Conservation (phyloP, 768 basidiomycete species). For the Roridomyces roridus region DNA sequence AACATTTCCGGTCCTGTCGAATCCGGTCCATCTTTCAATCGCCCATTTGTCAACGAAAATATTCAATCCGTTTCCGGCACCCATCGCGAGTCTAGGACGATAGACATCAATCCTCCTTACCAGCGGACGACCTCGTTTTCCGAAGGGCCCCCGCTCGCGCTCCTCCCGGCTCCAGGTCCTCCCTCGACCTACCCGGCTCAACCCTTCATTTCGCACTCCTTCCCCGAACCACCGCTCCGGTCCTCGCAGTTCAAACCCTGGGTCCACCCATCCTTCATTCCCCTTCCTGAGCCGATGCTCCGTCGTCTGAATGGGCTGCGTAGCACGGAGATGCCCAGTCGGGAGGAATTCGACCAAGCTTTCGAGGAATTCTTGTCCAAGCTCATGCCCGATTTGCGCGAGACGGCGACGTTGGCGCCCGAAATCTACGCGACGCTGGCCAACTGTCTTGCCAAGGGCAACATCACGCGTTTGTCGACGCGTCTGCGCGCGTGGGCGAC, state of each 20-base stretch:
- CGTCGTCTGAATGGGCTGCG: constrained; percentile 60
- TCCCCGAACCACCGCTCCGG: constrained; percentile 40
- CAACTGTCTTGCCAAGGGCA: constrained; percentile 51
- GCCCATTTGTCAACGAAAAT: constrained; percentile 20
- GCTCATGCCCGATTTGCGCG: constrained; percentile 60
- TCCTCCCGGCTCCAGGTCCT: constrained; percentile 30
- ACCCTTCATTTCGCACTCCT: constrained; percentile 53
- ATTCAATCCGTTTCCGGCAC: neutral
- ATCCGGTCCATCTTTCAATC: constrained; percentile 4
- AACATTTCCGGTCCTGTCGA: constrained; percentile 21
- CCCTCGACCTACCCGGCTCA: constrained; percentile 29
- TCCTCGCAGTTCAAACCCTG: constrained; percentile 61
- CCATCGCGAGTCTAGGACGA: neutral
- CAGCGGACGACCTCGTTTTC: constrained; percentile 8
- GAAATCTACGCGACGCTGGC: constrained; percentile 62
- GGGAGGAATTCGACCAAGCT: constrained; percentile 56
- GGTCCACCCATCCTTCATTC: constrained; percentile 61
- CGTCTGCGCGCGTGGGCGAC: constrained; percentile 56
- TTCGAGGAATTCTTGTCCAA: constrained; percentile 55
- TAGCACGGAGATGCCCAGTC: constrained; percentile 65
- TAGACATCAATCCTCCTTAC: constrained; percentile 15
- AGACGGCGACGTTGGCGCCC: constrained; percentile 62
- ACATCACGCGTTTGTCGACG: constrained; percentile 41
- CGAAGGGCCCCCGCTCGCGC: constrained; percentile 29
- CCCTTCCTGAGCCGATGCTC: constrained; percentile 62